Evolutionary conservation across 2,329 filamentous ascomycete genomes (phyloP), one percentile per base, ranked within the genome.

Genomic region (Amauroascus niger): DNA sequence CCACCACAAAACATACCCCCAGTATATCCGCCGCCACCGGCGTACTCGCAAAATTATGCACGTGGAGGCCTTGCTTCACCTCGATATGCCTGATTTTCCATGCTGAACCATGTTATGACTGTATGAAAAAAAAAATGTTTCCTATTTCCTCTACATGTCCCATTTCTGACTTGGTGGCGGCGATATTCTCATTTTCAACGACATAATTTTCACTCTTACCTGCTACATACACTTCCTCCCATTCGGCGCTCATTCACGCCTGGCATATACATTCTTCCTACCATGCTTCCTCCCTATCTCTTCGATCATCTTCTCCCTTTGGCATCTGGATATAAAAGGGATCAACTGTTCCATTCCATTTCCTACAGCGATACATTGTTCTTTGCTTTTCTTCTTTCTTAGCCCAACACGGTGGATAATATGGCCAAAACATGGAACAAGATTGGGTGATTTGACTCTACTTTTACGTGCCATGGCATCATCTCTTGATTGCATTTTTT

Each of bases 1-100:
- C 50, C 50, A 32, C 40, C 41, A n/a, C 50, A 35, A 18, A 30
- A 52, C 30, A 32, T 46, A 20, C 50, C 50, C 9, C 50, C 50
- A 4, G 8, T 52, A 6, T 52, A 51, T 51, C 37, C 49, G 18
- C 49, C 49, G 13, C 49, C 37, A 13, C n/a, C n/a, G n/a, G 16
- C 37, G 11, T 51, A 46, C 40, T 46, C 50, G 28, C 50, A 46
- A 46, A 44, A 33, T 14, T 46, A 52, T 46, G 22, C 16, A 30
- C 50, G 50, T 14, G 50, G 20, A 4, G 41, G 20, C 6, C 24
- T 52, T 11, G 13, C 41, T 45, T 52, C 50, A 6, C 50, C 50
- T 7, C 50, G 50, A 37, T 52, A 52, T 39, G 50, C 50, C 30
- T 52, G 26, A 28, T 13, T 22, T 46, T 44, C 11, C 9, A 8